phyloP scores from a whole-genome alignment of 805 yeast genomes.

The Jamesozyma hellenica region DNA sequence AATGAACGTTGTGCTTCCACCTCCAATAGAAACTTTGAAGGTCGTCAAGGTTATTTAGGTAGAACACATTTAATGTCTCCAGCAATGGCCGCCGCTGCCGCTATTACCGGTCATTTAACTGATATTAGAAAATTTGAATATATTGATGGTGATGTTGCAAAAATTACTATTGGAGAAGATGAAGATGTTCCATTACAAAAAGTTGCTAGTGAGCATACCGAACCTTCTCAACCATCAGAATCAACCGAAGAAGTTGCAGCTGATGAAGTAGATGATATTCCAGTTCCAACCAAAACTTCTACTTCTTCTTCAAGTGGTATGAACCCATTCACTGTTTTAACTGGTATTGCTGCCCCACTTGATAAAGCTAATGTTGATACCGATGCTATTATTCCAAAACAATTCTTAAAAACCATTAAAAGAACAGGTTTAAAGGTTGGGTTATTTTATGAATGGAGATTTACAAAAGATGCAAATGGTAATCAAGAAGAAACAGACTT shows the following conservation, averaged over 20 bases:
- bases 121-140: conserved; percentile 80
- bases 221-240: conserved; percentile 46
- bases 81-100: conserved; percentile 99
- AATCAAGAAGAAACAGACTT: conserved; percentile 81
- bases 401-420: conserved; percentile 93
- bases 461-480: conserved; percentile 56
- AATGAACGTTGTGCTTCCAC: conserved; percentile 98
- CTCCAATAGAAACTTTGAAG: conserved; percentile 96
- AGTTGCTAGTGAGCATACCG: conserved; percentile 62
- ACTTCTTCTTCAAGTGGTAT: conserved; percentile 41
- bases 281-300: conserved; percentile 37
- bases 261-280: conserved; percentile 56
- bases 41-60: conserved; percentile 95
- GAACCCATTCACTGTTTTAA: conserved; percentile 63
- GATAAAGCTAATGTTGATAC: conserved; percentile 95
- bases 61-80: conserved; percentile 98
- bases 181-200: conserved; percentile 43
- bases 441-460: conserved; percentile 84
- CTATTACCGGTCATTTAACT: conserved; percentile 77
- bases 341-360: conserved; percentile 88
- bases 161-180: conserved; percentile 38
- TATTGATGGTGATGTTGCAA: conserved; percentile 49
- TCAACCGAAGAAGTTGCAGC: conserved; percentile 38
- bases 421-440: conserved; percentile 89
- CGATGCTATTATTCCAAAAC: conserved; percentile 97